Base-by-base conservation (phyloP, 345 rosid genomes). In the Cardiospermum halicacabum region DNA sequence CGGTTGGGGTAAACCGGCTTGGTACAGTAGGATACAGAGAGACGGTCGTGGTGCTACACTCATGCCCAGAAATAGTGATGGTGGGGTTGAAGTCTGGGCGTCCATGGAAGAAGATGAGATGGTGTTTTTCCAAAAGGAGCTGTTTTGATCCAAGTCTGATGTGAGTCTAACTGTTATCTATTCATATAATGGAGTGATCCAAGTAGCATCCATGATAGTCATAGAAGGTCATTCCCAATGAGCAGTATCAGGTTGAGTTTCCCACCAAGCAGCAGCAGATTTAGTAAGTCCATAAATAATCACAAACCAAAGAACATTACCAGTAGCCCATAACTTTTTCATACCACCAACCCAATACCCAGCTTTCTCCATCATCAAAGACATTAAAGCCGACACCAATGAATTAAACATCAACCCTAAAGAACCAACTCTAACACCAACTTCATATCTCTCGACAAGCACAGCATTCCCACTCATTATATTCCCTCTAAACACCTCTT, bases 331-430 rank as follows among this genome's bases (percentile, higher is more conserved):
- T 12, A 86, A 69, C 62, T 80, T 67, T 67, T 82, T 86, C 0
- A 81, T 86, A 2, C 89, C 85, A 0, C 92, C 89, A 4, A 85
- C 19, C 58, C 69, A 30, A 22, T 80, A 76, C 8, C 81, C 83
- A 48, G 72, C 0, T 28, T 56, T 30, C 76, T 85, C 94, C 26
- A 89, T 68, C 11, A 71, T 74, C 9, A 88, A 85, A 13, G 97
- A 87, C 49, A 80, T 74, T 68, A 84, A 66, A 1, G 89, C 94
- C 69, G 85, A 61, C 50, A 93, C 84, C 32, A 88, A 82, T 1
- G 98, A 86, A 73, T 93, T 83, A 1, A 88, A 69, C 93, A 93
- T 74, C 62, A 93, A 77, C 5, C 98, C 98, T 65, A 89, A 63
- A 9, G 98, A 80, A 10, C 98, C 98, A 3, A 88, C 84, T 26